Base-by-base conservation (phyloP, 1,284 basidiomycete species). In the Fomitopsis pinicola region DNA sequence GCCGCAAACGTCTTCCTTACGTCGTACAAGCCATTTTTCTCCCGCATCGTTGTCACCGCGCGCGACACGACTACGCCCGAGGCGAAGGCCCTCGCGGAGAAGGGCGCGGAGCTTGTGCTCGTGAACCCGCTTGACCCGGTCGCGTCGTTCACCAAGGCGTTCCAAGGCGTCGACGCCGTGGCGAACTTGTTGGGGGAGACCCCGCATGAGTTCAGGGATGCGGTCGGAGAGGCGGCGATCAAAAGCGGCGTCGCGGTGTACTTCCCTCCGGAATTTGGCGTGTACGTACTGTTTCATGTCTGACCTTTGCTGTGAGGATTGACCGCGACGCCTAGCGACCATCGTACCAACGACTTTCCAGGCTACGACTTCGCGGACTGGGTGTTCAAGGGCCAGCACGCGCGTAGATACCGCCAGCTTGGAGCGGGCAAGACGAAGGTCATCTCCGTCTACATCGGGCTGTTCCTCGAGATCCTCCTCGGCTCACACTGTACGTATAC, bases 201-300 rank as follows among this genome's bases (percentile, higher is more conserved):
- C 2, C 55, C 59, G n/a, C 38, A 46, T 12, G 68, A 64, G 15
- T 60, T 64, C 44, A 67, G 64, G 48, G 59, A 66, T 19, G 65
- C 62, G 7, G 33, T 74, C 15, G 58, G 69, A 19, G 58, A 67
- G n/a, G 67, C 65, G 14, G 67, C 67, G 3, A 57, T 72, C 4
- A 65, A 63, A 54, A 65, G 62, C 52, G 64, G 67, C 42, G 70
- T 64, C 15, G 65, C 64, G 59, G 70, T 72, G 54, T 73, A 71
- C 63, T 73, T 73, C 61, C 69, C 72, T 30, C 68, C 66, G 59
- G 73, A 75, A 50, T 75, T 67, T 44, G 73, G 72, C 38, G 58
- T 63, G 73, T 75, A 48, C 30, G 50, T 33, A 14, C 15, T 1
- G 5, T 33, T n/a, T 2, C 15, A 14, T 4, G 28, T 2, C 26